A percentile compares a stretch with the other conserved stretches of the same genome.
phyloP scores from a whole-genome alignment of 192 early-diverging fungal species.

The Geosiphon pyriformis region DNA sequence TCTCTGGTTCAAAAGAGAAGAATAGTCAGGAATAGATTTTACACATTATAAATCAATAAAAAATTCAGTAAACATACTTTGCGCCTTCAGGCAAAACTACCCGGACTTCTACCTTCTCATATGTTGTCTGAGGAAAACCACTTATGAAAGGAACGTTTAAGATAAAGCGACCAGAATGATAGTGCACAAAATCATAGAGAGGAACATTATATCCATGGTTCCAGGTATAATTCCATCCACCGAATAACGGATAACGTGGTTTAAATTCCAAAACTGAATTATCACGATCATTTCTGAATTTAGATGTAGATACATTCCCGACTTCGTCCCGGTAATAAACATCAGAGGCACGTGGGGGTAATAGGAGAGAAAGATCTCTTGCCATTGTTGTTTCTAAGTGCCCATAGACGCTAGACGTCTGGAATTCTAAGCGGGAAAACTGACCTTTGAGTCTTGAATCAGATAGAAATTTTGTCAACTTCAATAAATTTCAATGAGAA shows the following conservation, averaged over 20 bases:
- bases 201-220: constrained; percentile 87
- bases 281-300: constrained; percentile 41
- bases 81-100: constrained; percentile 92
- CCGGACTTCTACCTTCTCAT: constrained; percentile 60
- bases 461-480: not conserved
- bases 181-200: constrained; percentile 57
- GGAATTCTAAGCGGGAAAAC: constrained; percentile 69
- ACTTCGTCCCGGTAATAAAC: constrained; percentile 87
- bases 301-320: constrained; percentile 95
- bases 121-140: constrained; percentile 54
- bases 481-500: constrained; percentile 1
- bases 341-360: constrained; percentile 62
- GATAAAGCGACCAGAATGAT: constrained; percentile 46
- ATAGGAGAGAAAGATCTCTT: constrained; percentile 37
- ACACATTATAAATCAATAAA: not conserved
- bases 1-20: constrained; percentile 39
- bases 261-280: constrained; percentile 64
- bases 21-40: not conserved
- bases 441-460: constrained; percentile 52
- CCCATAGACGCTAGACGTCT: constrained; percentile 38
- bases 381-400: constrained; percentile 48
- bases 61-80: constrained; percentile 40
- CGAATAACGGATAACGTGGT: constrained; percentile 91
- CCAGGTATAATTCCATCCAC: constrained; percentile 98
- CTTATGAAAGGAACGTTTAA: constrained; percentile 71